Evolutionary conservation across 2,329 filamentous ascomycete genomes (phyloP), one percentile per base, ranked within the genome.

Genomic region (Colletotrichum euphorbiae): DNA sequence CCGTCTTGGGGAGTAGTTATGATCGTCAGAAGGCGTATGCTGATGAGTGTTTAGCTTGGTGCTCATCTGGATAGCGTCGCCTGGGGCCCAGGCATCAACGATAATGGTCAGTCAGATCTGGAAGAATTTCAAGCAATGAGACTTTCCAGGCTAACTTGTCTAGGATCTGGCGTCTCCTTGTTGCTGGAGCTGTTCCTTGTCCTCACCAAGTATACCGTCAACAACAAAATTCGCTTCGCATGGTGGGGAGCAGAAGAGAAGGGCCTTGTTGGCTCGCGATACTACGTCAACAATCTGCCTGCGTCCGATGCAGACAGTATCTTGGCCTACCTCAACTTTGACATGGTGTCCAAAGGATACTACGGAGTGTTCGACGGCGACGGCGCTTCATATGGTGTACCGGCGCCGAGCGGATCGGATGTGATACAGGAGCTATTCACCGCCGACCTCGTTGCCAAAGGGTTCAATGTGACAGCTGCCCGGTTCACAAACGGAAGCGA

Each of bases 401-500:
- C 76, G 6, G 80, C 77, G 0, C 75, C 78, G 11, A 58, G 73
- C 0, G 77, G 77, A 2, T 78, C 77, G 0, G 76, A 77, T 2
- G 75, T 76, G 3, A 75, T 78, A 0, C 75, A 77, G 7, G 68
- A 78, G 13, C 72, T 80, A n/a, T 76, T 80, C 36, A 64, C 74
- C 1, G 74, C 80, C 3, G 75, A 76, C 59, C 73, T 81, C 15
- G 68, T 65, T 13, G 50, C 72, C 1, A 71, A 79, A 69, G 77
- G 80, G 11, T 73, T 80, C 13, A 67, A 77, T 15, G 74, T 77
- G 0, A 73, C 71, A 2, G 74, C 73, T 4, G 70, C 72, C 1
- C 71, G 71, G 1, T 62, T 77, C 0, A 75, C 71, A 40, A 87
- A 85, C 3, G 84, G 88, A 54, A 87, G 83, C 7, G 89, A 91